Evolutionary conservation across 345 rosid species (phyloP).

Genomic region (Acer negundo): DNA sequence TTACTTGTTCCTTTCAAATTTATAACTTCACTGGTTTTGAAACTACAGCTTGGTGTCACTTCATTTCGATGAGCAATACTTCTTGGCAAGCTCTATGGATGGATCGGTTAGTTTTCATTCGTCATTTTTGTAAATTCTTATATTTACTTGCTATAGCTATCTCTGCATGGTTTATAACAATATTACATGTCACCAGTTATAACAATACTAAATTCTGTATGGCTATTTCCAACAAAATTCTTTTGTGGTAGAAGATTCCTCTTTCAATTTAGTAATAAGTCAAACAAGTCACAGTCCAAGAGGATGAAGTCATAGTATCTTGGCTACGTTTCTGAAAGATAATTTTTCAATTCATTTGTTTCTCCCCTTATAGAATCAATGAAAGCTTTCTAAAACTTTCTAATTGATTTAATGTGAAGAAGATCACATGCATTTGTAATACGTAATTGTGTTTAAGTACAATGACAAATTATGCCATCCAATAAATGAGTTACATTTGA

Average conservation of each 20-base stretch:
- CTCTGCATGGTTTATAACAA: background rate
- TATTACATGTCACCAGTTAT: background rate
- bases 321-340: background rate
- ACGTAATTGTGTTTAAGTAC: background rate
- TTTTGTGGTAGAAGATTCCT: constrained; percentile 2
- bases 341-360: background rate
- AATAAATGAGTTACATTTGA: background rate
- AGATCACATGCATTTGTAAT: background rate
- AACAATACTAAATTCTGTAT: background rate
- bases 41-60: constrained; percentile 67
- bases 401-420: background rate
- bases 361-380: background rate
- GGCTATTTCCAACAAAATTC: background rate
- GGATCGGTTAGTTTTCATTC: constrained; percentile 60
- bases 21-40: constrained; percentile 19
- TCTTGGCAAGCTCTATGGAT: constrained; percentile 94
- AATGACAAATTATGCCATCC: background rate
- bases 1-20: constrained; percentile 12
- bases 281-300: background rate
- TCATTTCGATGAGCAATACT: constrained; percentile 66
- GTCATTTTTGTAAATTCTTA: background rate
- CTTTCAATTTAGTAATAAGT: background rate
- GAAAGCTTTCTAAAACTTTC: background rate
- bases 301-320: background rate
- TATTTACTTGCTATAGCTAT: background rate